Base-by-base conservation (phyloP, 805 yeast genomes). In the Spathaspora arborariae region DNA sequence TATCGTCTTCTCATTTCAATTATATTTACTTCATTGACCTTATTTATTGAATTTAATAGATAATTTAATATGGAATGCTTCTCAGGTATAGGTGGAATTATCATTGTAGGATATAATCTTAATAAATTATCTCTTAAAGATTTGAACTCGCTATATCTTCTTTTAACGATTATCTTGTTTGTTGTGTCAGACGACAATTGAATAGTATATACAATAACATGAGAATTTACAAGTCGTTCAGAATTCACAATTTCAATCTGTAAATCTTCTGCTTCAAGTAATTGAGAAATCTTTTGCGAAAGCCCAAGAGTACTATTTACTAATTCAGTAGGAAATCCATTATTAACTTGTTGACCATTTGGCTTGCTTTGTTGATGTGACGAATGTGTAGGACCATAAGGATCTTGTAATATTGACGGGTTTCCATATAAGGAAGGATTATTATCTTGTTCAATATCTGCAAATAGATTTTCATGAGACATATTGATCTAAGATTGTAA, bases 1-100 rank as follows among this genome's bases (percentile, higher is more conserved):
- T 72, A 60, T 42, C 82, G 60, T 35, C 68, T 73, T 44, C 84
- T 66, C 57, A 75, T 67, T 49, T 76, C 78, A n/a, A 79, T 74
- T 40, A 72, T 63, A 40, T 57, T 55, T 6, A 62, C 45, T 49
- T 71, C 75, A 41, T 65, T 62, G 42, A 65, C 48, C 45, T 57
- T 65, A 47, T 70, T 68, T 38, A 72, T 58, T n/a, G 75, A 64
- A 44, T 69, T 70, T 44, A 67, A 55, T 41, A 74, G 53, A 47
- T 68, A 72, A 20, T 72, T 64, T 39, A 78, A 65, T 13, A 80
- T 52, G 2, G 82, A 74, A 51, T 72, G 77, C 49, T 72, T 72
- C 47, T 70, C 76, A 0, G 77, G 77, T 5, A 72, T 70, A 4
- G 77, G 76, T 2, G 77, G 76, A 5, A 72, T 56, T 4, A 72